Percentiles rank a stretch among this genome's conserved stretches.
These are phyloP conservation scores for Rhizoclosmatium sp. DNA, from an alignment of 192 early-diverging fungal species.

Conservation along the genomic window DNA sequence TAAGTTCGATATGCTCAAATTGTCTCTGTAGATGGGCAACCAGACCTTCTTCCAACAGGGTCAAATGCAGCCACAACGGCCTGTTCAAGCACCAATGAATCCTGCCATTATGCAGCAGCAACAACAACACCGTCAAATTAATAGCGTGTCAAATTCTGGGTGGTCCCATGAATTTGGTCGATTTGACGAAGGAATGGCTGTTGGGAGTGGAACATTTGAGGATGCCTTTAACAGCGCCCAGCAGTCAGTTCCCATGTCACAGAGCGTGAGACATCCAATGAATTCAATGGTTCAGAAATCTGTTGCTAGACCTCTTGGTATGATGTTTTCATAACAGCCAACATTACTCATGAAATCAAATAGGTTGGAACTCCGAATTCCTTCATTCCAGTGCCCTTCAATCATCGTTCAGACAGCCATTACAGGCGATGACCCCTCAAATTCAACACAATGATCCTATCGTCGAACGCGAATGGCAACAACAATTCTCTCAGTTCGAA, in stretches of 20 bases:
- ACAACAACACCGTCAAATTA: too few relatives aligned
- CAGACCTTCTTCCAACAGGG: not conserved
- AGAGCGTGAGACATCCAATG: too few relatives aligned
- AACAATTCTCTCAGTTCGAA: slow-evolving; percentile 16
- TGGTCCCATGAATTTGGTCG: slow-evolving; percentile 8
- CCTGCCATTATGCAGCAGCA: too few relatives aligned
- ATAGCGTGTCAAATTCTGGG: not conserved
- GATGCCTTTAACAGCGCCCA: slow-evolving; percentile 3
- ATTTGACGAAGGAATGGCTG: not conserved
- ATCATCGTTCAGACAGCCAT: too few relatives aligned
- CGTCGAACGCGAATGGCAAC: slow-evolving; percentile 27
- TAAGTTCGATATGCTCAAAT: too few relatives aligned
- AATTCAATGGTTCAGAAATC: not conserved
- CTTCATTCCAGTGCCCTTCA: too few relatives aligned
- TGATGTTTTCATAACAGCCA: too few relatives aligned
- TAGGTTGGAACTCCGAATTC: too few relatives aligned
- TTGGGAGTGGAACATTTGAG: not conserved
- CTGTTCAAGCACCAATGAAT: too few relatives aligned
- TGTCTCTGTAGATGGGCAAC: not conserved
- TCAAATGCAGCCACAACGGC: not conserved
- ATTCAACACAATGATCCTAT: slow-evolving; percentile 2
- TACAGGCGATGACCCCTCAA: not conserved
- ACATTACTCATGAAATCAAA: too few relatives aligned
- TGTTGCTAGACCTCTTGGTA: too few relatives aligned
- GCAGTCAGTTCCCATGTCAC: too few relatives aligned